Evolutionary conservation across 2,329 filamentous ascomycete genomes (phyloP), one percentile per base, ranked within the genome.

Genomic region (Colletotrichum gloeosporioides): DNA sequence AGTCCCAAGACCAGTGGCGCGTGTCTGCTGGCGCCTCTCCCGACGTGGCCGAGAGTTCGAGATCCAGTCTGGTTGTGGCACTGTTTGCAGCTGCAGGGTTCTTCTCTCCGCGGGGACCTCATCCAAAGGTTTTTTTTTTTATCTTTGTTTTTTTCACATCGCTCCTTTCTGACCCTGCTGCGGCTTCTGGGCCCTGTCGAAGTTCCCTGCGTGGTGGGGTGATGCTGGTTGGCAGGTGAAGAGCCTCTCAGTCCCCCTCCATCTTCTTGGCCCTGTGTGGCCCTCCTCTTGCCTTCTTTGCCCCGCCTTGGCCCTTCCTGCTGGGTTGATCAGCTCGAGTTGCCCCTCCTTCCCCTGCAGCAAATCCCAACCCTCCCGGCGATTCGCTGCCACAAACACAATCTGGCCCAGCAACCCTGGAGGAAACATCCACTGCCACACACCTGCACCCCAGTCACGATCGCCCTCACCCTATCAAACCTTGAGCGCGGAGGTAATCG

Each of bases 151-250:
- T 69, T 61, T 27, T 25, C 16, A 7, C 22, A 16, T 10, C 32
- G 12, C 8, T 34, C 7, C 12, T 18, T 16, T 22, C 4, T 34
- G 27, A 8, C n/a, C 64, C 22, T 36, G 63, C 63, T 49, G 63
- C 63, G 63, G 22, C 25, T 53, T 66, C 39, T 29, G n/a, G 18
- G 49, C 57, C 68, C 34, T 65, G 34, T 39, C 59, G 16, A 55
- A 15, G 13, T 31, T 31, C 49, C 44, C 68, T 31, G 16, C 29
- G 29, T 18, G 73, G 69, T 55, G 69, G 73, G 73, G 69, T 68
- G 73, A 64, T 76, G 69, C 63, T 73, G 63, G 69, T 76, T 73
- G 70, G 69, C 70, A 39, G 69, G 63, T 73, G 73, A 64, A 68
- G 63, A 73, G 63, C 36, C 62, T 76, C 39, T 16, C 32, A 68